Evolutionary conservation across 768 basidiomycete species (phyloP).

Genomic region (Russula emetica): DNA sequence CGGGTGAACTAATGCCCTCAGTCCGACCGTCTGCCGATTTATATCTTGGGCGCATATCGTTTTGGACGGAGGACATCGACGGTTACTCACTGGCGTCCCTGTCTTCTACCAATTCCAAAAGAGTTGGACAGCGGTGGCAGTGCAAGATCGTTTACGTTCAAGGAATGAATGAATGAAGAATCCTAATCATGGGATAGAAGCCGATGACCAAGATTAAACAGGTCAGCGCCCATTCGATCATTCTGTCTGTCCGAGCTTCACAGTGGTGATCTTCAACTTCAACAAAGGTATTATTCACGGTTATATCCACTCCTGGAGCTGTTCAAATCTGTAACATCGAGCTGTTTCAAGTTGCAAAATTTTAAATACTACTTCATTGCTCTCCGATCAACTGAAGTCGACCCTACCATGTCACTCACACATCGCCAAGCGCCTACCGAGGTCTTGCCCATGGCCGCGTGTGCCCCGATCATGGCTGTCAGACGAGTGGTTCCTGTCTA

Average conservation of each 20-base stretch:
- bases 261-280: slow-evolving; percentile 32
- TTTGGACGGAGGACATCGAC: slow-evolving; percentile 38
- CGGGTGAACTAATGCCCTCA: slow-evolving; percentile 71
- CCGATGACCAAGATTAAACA: slow-evolving; percentile 35
- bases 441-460: slow-evolving; percentile 23
- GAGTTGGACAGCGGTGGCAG: slow-evolving; percentile 45
- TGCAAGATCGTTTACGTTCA: slow-evolving; percentile 57
- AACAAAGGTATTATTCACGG: slow-evolving; percentile 32
- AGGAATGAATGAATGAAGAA: slow-evolving; percentile 69
- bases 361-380: slow-evolving; percentile 33
- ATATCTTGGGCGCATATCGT: slow-evolving; percentile 56
- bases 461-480: slow-evolving; percentile 15
- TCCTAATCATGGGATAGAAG: slow-evolving; percentile 40
- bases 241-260: neutral
- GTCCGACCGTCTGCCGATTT: slow-evolving; percentile 61
- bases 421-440: neutral
- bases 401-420: neutral
- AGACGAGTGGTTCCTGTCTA: slow-evolving; percentile 9
- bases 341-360: neutral
- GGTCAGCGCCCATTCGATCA: slow-evolving; percentile 26
- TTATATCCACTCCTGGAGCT: neutral
- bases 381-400: neutral
- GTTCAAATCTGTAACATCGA: neutral
- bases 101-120: slow-evolving; percentile 74
- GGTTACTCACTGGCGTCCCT: slow-evolving; percentile 42